Evolutionary conservation across 371 early-diverging fungal species (phyloP).

Genomic region (Mucor circinelloides): DNA sequence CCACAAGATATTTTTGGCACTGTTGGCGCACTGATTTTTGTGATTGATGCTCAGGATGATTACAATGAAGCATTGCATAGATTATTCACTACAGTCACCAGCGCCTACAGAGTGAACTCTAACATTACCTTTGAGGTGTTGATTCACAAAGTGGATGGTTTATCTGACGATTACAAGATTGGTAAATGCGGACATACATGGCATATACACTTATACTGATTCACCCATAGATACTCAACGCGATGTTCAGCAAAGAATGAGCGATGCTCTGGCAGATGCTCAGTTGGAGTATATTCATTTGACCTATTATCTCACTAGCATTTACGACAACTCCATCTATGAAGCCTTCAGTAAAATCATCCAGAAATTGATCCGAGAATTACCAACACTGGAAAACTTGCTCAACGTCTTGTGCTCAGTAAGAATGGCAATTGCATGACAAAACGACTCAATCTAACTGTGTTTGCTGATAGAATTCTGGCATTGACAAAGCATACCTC

Average conservation of each 20-base stretch:
- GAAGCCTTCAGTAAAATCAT: slow-evolving; percentile 96
- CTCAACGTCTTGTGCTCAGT: slow-evolving; percentile 92
- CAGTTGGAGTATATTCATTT: slow-evolving; percentile 80
- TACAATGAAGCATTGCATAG: slow-evolving; percentile 78
- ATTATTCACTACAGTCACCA: slow-evolving; percentile 75
- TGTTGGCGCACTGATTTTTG: slow-evolving; percentile 86
- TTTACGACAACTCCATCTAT: slow-evolving; percentile 93
- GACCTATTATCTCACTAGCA: slow-evolving; percentile 88
- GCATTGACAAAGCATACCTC: slow-evolving; percentile 94
- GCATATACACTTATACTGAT: background rate
- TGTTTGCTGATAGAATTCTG: slow-evolving; percentile 71
- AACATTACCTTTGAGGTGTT: slow-evolving; percentile 90
- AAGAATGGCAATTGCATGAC: slow-evolving; percentile 20
- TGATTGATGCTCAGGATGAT: slow-evolving; percentile 96
- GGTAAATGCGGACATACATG: slow-evolving; percentile 45
- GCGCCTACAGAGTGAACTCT: slow-evolving; percentile 80
- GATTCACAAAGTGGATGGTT: slow-evolving; percentile 95
- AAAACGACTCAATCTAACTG: background rate
- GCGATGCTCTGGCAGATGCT: slow-evolving; percentile 84
- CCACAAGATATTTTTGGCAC: slow-evolving; percentile 76
- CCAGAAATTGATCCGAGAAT: slow-evolving; percentile 87
- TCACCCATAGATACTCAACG: slow-evolving; percentile 78
- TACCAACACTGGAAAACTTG: slow-evolving; percentile 89
- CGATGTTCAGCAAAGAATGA: slow-evolving; percentile 89
- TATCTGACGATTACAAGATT: slow-evolving; percentile 92